A percentile compares a stretch with the other conserved stretches of the same genome.
Conservation (phyloP, 179 eudicot genomes). For the Silene coronaria region DNA sequence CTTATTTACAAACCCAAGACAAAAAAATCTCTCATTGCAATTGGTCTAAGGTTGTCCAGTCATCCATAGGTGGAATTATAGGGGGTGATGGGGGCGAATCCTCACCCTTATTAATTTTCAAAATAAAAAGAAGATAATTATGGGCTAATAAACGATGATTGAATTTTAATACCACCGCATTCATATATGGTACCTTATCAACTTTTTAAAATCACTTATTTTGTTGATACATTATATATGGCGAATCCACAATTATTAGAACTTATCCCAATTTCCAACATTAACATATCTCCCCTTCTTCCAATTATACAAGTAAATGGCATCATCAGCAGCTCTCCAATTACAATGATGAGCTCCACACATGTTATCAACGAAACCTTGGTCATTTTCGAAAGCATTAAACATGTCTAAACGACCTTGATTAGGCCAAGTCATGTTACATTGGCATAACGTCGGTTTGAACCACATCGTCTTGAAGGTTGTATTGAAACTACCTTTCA, state of each 20-base stretch:
- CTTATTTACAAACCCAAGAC: too few relatives aligned
- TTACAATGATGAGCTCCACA: conserved; percentile 19
- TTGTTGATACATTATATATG: too few relatives aligned
- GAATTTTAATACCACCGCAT: too few relatives aligned
- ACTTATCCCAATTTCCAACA: conserved; percentile 2
- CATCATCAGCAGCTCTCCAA: conserved; percentile 9
- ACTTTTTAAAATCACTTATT: too few relatives aligned
- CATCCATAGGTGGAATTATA: too few relatives aligned
- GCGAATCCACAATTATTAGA: background rate
- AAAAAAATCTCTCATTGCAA: too few relatives aligned
- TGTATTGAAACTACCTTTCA: background rate
- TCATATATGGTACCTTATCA: too few relatives aligned
- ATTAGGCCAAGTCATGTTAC: conserved; percentile 8
- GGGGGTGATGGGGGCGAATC: too few relatives aligned
- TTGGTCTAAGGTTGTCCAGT: background rate
- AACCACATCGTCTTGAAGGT: background rate
- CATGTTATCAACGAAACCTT: background rate
- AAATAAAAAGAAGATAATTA: too few relatives aligned
- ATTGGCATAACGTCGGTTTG: background rate
- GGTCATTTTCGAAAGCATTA: background rate
- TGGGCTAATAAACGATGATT: too few relatives aligned
- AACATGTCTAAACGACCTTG: background rate
- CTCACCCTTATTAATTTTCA: too few relatives aligned
- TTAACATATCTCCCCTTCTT: background rate
- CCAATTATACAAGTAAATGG: conserved; percentile 4